Base-by-base conservation (phyloP, 2,329 filamentous ascomycete genomes). In the Pestalotiopsis sp. region DNA sequence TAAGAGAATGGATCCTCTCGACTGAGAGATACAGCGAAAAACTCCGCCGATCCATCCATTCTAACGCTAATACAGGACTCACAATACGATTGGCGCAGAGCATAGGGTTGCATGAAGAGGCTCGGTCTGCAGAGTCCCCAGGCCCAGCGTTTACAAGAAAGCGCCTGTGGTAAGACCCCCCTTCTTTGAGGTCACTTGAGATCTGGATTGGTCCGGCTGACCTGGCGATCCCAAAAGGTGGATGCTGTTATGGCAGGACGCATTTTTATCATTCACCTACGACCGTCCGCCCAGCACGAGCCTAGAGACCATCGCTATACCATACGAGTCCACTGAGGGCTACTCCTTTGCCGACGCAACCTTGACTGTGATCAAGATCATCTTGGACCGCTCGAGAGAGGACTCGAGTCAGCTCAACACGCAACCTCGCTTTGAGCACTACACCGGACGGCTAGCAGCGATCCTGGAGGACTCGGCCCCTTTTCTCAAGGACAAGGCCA, bases 21-120 rank as follows among this genome's bases (percentile, higher is more conserved):
- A 52, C 4, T 23, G 3, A 52, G 9, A 52, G 20, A 23, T 14
- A 6, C 9, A 36, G 31, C 31, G 31, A 36, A 59, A 59, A 14
- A 14, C 23, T 36, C 11, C 4, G 27, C 57, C 4, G 27, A 59
- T 27, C 23, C 59, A 39, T 62, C 14, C 59, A 39, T 62, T 39
- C 59, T 62, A 62, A 59, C 23, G 23, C 23, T 59, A 59, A 27
- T 36, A 4, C 11, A 59, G 59, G 61, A n/a, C 41, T 64, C 38
- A 64, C 61, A 27, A 64, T 64, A 49, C 61, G 61, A 49, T 64
- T 64, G 61, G 61, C 61, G 39, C 61, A 64, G 23, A 64, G 61
- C 25, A 64, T 64, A 23, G 61, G 61, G 4, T 38, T 64, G 5
- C 61, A 64, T 49, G 61, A 64, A n/a, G 61, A 64, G 41, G 36